A percentile compares a stretch with the other conserved stretches of the same genome.
Conservation (phyloP, 306 rosid genomes). For the Fragaria nilgerrensis region DNA sequence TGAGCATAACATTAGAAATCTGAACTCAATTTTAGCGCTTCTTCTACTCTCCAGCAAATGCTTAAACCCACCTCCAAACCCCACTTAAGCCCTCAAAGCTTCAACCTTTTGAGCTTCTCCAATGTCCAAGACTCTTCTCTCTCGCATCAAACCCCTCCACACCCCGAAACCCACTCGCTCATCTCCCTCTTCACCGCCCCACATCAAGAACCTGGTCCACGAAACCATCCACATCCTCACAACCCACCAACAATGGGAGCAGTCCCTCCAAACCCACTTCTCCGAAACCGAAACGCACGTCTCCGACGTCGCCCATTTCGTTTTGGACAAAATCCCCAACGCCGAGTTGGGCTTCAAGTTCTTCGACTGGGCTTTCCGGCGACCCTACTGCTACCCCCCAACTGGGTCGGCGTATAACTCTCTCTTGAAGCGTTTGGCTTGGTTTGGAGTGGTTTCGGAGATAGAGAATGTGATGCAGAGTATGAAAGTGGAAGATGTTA, state of each 20-base stretch:
- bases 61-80: too few species aligned
- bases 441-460: slow-evolving; percentile 53
- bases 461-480: slow-evolving; percentile 41
- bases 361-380: slow-evolving; percentile 61
- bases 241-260: slow-evolving; percentile 46
- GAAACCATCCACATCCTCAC: slow-evolving; percentile 56
- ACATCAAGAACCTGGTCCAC: slow-evolving; percentile 35
- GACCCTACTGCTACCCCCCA: slow-evolving; percentile 44
- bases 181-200: slow-evolving; percentile 25
- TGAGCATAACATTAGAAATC: not conserved
- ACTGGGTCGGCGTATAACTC: slow-evolving; percentile 58
- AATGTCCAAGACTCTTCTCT: slow-evolving; percentile 71
- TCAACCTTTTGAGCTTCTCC: not conserved
- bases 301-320: slow-evolving; percentile 71
- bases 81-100: not conserved
- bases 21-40: slow-evolving; percentile 4
- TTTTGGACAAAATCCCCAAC: slow-evolving; percentile 55
- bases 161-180: slow-evolving; percentile 12
- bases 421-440: slow-evolving; percentile 59
- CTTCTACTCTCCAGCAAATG: not conserved
- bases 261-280: slow-evolving; percentile 52
- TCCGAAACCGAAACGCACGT: slow-evolving; percentile 43
- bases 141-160: slow-evolving; percentile 60
- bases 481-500: slow-evolving; percentile 39
- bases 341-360: slow-evolving; percentile 64